phyloP scores from a whole-genome alignment of 139 green algal species.

The Coelastrella sp. region DNA sequence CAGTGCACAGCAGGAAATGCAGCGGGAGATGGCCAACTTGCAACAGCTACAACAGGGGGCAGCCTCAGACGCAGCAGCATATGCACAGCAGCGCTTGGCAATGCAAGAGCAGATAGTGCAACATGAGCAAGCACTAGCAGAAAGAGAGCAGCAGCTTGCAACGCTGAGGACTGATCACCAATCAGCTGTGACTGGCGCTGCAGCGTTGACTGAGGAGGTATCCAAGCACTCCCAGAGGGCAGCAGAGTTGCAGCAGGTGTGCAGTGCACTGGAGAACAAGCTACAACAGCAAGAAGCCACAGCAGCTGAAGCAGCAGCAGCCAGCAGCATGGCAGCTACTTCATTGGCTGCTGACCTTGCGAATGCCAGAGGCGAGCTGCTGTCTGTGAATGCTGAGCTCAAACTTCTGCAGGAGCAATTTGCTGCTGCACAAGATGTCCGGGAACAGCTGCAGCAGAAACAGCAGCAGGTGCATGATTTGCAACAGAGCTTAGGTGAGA shows the following conservation, averaged over 20 bases:
- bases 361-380: not conserved
- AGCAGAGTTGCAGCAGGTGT: not conserved
- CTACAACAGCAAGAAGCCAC: constrained; percentile 4
- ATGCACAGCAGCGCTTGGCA: not conserved
- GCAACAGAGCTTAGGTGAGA: not conserved
- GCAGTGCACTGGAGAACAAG: not conserved
- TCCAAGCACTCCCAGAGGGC: not conserved
- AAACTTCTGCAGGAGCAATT: not conserved
- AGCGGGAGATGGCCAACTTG: not conserved
- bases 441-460: constrained; percentile 11
- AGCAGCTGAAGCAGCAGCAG: constrained; percentile 22
- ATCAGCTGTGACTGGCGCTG: not conserved
- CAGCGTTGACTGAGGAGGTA: not conserved
- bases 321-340: not conserved
- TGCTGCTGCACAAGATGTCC: not conserved
- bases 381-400: not conserved
- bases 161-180: not conserved
- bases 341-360: constrained; percentile 1
- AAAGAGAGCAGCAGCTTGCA: not conserved
- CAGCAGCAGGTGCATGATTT: not conserved
- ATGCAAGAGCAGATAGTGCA: too few species aligned
- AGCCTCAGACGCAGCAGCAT: not conserved
- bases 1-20: not conserved
- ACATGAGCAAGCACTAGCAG: not conserved
- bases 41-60: not conserved